phyloP scores from a whole-genome alignment of 148 eudicot species.

The Simmondsia chinensis region DNA sequence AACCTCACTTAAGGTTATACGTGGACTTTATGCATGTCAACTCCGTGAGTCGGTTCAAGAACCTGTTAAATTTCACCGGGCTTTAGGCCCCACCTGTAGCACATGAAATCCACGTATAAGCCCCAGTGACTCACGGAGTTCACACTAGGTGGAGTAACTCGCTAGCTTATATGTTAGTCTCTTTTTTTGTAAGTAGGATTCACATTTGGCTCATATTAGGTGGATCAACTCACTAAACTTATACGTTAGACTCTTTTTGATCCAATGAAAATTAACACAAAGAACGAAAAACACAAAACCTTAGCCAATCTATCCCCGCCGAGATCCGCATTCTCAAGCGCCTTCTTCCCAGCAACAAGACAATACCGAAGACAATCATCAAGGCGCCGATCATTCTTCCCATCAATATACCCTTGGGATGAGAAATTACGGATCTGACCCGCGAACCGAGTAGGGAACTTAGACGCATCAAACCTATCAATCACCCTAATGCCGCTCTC shows the following conservation, averaged over 20 bases:
- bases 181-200: no score
- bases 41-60: no score
- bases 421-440: conserved; percentile 58
- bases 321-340: conserved; percentile 51
- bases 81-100: no score
- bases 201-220: neutral
- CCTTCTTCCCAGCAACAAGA: conserved; percentile 70
- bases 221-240: neutral
- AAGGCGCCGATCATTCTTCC: conserved; percentile 53
- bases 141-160: no score
- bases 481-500: conserved; percentile 66
- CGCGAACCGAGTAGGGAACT: conserved; percentile 69
- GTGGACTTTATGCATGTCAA: no score
- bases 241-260: no score
- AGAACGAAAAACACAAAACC: conserved; percentile 20
- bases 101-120: no score
- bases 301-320: conserved; percentile 37
- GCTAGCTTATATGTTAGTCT: no score
- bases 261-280: neutral
- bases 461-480: conserved; percentile 82
- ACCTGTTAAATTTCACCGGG: no score
- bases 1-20: no score
- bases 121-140: no score
- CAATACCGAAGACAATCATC: conserved; percentile 56
- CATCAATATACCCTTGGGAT: conserved; percentile 57